These are phyloP conservation scores for Exobasidium cylindrosporum DNA, from an alignment of 1,284 basidiomycete species.

Conservation along the genomic window DNA sequence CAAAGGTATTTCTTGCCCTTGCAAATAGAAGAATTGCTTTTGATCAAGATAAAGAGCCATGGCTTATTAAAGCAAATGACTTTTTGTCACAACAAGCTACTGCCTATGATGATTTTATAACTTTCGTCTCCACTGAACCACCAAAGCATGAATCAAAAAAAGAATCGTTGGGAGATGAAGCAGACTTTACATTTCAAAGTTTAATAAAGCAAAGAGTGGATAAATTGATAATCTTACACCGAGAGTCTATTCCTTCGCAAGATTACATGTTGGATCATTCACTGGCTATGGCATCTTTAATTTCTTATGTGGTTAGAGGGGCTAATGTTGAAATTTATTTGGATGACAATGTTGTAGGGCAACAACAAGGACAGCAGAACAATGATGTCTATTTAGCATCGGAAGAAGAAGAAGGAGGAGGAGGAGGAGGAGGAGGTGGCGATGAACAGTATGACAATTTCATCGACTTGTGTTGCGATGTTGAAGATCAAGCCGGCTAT, in stretches of 20 bases:
- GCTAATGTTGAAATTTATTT: constrained; percentile 19
- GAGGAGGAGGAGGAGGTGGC: neutral
- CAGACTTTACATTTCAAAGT: constrained; percentile 29
- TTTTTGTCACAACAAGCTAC: constrained; percentile 32
- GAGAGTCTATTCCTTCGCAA: constrained; percentile 32
- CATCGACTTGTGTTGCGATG: constrained; percentile 31
- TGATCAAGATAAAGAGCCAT: constrained; percentile 43
- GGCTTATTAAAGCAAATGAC: constrained; percentile 31
- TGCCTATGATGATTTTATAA: constrained; percentile 47
- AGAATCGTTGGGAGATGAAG: constrained; percentile 26
- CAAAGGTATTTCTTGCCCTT: constrained; percentile 40
- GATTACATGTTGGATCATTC: constrained; percentile 39
- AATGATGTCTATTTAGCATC: neutral
- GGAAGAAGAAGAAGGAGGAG: neutral
- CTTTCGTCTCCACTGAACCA: constrained; percentile 34
- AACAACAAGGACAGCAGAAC: neutral
- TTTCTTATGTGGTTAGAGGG: constrained; percentile 29
- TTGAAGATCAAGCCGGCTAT: constrained; percentile 37
- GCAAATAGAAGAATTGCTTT: constrained; percentile 38
- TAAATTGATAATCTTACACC: constrained; percentile 28
- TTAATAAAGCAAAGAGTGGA: constrained; percentile 18
- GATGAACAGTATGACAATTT: constrained; percentile 24
- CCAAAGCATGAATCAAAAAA: constrained; percentile 20
- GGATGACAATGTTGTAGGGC: neutral
- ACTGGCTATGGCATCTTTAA: constrained; percentile 33